Base-by-base conservation (phyloP, 2,329 filamentous ascomycete genomes). In the Blumeriella jaapii region DNA sequence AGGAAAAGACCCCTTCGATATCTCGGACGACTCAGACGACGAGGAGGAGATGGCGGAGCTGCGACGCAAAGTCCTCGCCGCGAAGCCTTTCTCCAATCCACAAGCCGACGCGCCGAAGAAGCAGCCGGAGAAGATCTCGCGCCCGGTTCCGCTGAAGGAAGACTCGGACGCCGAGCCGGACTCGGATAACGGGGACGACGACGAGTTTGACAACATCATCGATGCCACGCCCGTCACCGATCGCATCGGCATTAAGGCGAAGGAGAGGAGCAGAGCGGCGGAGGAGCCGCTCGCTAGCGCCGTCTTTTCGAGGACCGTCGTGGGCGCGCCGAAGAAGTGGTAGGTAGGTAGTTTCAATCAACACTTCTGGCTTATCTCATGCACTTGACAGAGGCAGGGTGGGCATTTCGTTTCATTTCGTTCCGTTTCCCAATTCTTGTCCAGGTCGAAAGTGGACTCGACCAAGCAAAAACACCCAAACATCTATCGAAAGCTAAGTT, bases 131-230 rank as follows among this genome's bases (percentile, higher is more conserved):
- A 73, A 67, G n/a, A 77, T 84, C 41, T 58, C 72, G 6, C 65
- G 69, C 22, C 73, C 74, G 1, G 67, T 72, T 39, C 59, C 59
- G 11, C 50, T 67, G 36, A 65, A 67, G 20, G 66, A 70, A 1
- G 79, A 83, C 38, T 73, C 74, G 0, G 75, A 83, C 34, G 71
- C 71, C 2, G 74, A 81, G 52, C 77, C 81, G 1, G 82, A 82
- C 41, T 83, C 78, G 3, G 81, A 85, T 43, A 72, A 80, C 37
- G 70, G 62, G 18, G 51, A 56, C 30, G 80, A 91, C 35, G 81
- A 82, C 29, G 80, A 85, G 31, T 94, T 96, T 54, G 89, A 96
- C 54, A 80, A 80, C 47, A 93, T 98, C 58, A 93, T 95, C 53
- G 76, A 87, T 49, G 89, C 91, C 0, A 89, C 84, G 3, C 85